Evolutionary conservation across 2,329 filamentous ascomycete genomes (phyloP).

Genomic region (Xylaria sp.): DNA sequence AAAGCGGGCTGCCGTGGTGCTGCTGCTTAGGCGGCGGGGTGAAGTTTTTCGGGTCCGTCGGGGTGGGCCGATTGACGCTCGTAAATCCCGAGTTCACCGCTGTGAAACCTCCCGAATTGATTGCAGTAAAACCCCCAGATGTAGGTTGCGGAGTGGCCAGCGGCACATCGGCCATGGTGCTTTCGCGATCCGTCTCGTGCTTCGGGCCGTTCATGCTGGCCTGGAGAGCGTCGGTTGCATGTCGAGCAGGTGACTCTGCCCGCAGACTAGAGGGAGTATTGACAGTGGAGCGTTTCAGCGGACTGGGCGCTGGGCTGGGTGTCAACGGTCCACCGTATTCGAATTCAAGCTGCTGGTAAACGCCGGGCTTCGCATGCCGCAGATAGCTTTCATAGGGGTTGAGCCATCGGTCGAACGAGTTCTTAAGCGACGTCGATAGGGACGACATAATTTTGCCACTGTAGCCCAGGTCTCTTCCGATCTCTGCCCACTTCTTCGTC

Average conservation of each 20-base stretch:
- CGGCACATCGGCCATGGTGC: constrained; percentile 50
- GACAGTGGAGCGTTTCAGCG: constrained; percentile 67
- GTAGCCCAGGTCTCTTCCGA: constrained; percentile 93
- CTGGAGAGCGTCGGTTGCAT: constrained; percentile 58
- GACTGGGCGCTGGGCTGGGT: constrained; percentile 69
- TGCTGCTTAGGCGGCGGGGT: constrained; percentile 61
- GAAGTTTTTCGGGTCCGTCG: constrained; percentile 56
- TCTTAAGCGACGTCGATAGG: constrained; percentile 94
- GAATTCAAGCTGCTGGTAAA: constrained; percentile 92
- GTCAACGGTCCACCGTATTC: constrained; percentile 93
- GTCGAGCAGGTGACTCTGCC: constrained; percentile 68
- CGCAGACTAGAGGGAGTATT: constrained; percentile 61
- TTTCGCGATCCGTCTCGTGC: constrained; percentile 52
- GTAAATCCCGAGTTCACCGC: constrained; percentile 73
- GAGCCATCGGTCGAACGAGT: constrained; percentile 96
- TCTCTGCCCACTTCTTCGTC: constrained; percentile 98
- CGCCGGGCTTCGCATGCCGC: constrained; percentile 85
- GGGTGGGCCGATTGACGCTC: constrained; percentile 61
- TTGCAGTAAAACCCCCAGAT: constrained; percentile 62
- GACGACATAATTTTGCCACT: constrained; percentile 99
- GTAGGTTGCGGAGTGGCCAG: constrained; percentile 43
- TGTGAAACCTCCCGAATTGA: constrained; percentile 67
- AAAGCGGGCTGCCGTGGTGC: constrained; percentile 61
- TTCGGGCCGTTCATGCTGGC: constrained; percentile 50
- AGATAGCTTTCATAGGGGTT: constrained; percentile 97